Conservation (phyloP, 306 rosid genomes). For the Ormosia emarginata region DNA sequence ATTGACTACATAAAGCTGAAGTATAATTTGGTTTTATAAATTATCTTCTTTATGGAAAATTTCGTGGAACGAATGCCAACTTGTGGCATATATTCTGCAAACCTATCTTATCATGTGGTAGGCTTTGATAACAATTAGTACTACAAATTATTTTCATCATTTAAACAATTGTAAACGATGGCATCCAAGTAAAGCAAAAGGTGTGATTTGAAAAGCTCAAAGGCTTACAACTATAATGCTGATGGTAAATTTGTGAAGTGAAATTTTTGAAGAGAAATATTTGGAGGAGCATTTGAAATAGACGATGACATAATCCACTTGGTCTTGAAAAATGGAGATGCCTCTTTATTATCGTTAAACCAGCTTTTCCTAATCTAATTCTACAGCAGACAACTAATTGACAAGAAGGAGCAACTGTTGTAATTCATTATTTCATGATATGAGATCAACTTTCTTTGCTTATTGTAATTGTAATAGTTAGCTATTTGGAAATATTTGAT, state of each 20-base stretch:
- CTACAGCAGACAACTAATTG: slow-evolving; percentile 52
- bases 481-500: slow-evolving; percentile 15
- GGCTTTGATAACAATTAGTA: slow-evolving; percentile 29
- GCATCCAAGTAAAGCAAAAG: slow-evolving; percentile 44
- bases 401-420: slow-evolving; percentile 45
- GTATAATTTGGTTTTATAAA: slow-evolving; percentile 16
- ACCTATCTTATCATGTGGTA: slow-evolving; percentile 26
- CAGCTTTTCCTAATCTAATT: slow-evolving; percentile 43
- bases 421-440: slow-evolving; percentile 23
- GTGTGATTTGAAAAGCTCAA: slow-evolving; percentile 28
- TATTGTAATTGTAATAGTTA: slow-evolving; percentile 23
- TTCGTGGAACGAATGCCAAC: slow-evolving; percentile 8
- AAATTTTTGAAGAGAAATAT: slow-evolving; percentile 44
- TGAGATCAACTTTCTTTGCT: slow-evolving; percentile 16
- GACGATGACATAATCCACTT: slow-evolving; percentile 70
- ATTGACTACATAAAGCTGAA: background rate
- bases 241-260: slow-evolving; percentile 51
- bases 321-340: slow-evolving; percentile 61
- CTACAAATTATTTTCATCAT: slow-evolving; percentile 34
- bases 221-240: slow-evolving; percentile 18
- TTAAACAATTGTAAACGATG: slow-evolving; percentile 29
- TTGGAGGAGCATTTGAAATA: slow-evolving; percentile 51
- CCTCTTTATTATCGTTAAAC: slow-evolving; percentile 41
- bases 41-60: slow-evolving; percentile 6
- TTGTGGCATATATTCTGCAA: slow-evolving; percentile 19